Conservation (phyloP, 371 early-diverging fungal species). For the Thermomucor indicae-seudaticae region DNA sequence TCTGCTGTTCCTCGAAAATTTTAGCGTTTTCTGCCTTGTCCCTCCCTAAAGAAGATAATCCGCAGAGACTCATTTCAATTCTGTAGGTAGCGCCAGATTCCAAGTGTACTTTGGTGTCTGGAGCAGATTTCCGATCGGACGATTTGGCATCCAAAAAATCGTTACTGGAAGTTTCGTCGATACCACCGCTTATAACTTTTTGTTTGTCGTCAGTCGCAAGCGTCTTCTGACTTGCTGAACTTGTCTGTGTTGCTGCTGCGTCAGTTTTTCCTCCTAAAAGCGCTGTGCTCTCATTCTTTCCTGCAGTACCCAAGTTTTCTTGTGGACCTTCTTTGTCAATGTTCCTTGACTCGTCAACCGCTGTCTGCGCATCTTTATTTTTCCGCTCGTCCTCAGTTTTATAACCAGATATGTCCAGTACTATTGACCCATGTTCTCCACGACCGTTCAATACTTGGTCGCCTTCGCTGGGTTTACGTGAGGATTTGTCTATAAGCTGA, state of each 20-base stretch:
- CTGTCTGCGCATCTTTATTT: not conserved
- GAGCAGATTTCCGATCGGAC: no score
- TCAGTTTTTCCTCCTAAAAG: no score
- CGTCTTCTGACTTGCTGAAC: no score
- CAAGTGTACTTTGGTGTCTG: no score
- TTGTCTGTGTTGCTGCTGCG: no score
- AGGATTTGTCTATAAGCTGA: not conserved
- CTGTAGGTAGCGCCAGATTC: conserved; percentile 30
- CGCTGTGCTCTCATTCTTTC: no score
- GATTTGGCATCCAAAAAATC: no score
- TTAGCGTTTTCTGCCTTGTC: conserved; percentile 49
- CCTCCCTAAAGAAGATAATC: conserved; percentile 33
- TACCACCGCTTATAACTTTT: no score
- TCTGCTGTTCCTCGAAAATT: conserved; percentile 56
- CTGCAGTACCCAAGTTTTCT: no score
- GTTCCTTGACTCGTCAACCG: not conserved
- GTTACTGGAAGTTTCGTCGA: no score
- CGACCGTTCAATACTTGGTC: no score
- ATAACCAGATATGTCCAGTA: conserved; percentile 60
- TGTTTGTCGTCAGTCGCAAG: no score
- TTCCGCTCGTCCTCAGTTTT: conserved; percentile 40
- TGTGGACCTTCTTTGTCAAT: not conserved
- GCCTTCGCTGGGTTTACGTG: not conserved
- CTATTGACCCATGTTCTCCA: conserved; percentile 32
- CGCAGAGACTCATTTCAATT: conserved; percentile 60